These are phyloP conservation scores for Sordaria brevicollis DNA, from an alignment of 495 filamentous ascomycete genomes.

Conservation along the genomic window DNA sequence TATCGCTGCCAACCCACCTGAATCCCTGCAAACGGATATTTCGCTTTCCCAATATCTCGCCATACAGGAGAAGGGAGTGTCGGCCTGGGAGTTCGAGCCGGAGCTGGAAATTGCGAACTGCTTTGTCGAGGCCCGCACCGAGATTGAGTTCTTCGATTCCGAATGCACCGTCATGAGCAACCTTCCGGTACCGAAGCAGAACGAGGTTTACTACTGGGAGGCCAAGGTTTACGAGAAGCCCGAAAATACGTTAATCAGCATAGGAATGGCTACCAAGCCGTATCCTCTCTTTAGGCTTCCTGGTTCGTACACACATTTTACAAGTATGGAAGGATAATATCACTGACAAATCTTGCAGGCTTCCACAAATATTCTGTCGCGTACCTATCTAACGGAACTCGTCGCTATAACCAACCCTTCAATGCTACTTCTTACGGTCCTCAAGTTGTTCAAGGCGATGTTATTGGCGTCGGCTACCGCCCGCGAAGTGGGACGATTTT, in stretches of 20 bases:
- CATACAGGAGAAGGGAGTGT: constrained; percentile 97
- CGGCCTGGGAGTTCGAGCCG: constrained; percentile 97
- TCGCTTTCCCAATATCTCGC: constrained; percentile 94
- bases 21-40: constrained; percentile 92
- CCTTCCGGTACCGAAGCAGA: constrained; percentile 92
- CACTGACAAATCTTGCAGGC: constrained; percentile 37
- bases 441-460: constrained; percentile 79
- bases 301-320: constrained; percentile 38
- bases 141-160: constrained; percentile 97
- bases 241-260: constrained; percentile 69
- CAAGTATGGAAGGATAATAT: neutral
- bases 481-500: constrained; percentile 91
- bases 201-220: constrained; percentile 99
- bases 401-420: constrained; percentile 90
- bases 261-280: constrained; percentile 91
- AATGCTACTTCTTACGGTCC: constrained; percentile 68
- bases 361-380: constrained; percentile 87
- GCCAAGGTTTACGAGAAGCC: constrained; percentile 98
- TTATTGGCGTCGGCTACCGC: constrained; percentile 91
- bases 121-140: constrained; percentile 90
- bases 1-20: constrained; percentile 86
- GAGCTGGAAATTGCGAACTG: constrained; percentile 98
- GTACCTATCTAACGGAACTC: constrained; percentile 76
- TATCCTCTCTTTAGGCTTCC: constrained; percentile 92
- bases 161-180: constrained; percentile 98